Conservation (phyloP, 2,329 filamentous ascomycete species). For the Calonectria montana region DNA sequence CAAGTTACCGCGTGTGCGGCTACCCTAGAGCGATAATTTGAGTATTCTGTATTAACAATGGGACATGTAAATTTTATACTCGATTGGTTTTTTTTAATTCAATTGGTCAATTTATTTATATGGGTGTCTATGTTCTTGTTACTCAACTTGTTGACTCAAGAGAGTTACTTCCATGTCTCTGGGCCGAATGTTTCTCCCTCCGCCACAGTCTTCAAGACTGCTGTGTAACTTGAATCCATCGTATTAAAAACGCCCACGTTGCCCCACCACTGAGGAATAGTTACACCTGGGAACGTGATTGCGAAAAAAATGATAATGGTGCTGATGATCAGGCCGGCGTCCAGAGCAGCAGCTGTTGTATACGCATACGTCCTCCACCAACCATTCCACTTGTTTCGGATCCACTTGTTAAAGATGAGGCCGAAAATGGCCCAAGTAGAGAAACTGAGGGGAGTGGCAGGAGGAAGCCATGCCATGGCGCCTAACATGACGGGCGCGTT, state of each 20-base stretch:
- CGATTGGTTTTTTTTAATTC: no score
- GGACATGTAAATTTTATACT: no score
- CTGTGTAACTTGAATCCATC: conserved; percentile 64
- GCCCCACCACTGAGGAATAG: conserved; percentile 59
- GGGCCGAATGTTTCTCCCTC: conserved; percentile 69
- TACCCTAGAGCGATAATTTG: conserved; percentile 29
- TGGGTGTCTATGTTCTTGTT: no score
- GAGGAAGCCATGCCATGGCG: conserved; percentile 64
- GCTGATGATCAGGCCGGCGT: conserved; percentile 54
- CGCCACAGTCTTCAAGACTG: conserved; percentile 60
- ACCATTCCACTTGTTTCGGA: conserved; percentile 62
- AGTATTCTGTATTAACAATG: no score
- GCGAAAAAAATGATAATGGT: conserved; percentile 58
- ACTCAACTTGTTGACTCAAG: no score
- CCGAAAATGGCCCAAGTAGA: conserved; percentile 68
- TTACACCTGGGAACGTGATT: conserved; percentile 54
- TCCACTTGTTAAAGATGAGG: conserved; percentile 67
- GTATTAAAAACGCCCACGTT: conserved; percentile 59
- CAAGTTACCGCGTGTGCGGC: no score
- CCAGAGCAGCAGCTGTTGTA: conserved; percentile 55
- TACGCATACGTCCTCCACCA: conserved; percentile 65
- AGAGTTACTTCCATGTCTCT: conserved; percentile 49
- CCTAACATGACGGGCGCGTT: conserved; percentile 69
- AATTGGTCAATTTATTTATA: no score
- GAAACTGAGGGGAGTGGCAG: conserved; percentile 70